These are phyloP conservation scores for Artemisia annua DNA, from an alignment of 129 eudicot genomes.

Conservation along the genomic window DNA sequence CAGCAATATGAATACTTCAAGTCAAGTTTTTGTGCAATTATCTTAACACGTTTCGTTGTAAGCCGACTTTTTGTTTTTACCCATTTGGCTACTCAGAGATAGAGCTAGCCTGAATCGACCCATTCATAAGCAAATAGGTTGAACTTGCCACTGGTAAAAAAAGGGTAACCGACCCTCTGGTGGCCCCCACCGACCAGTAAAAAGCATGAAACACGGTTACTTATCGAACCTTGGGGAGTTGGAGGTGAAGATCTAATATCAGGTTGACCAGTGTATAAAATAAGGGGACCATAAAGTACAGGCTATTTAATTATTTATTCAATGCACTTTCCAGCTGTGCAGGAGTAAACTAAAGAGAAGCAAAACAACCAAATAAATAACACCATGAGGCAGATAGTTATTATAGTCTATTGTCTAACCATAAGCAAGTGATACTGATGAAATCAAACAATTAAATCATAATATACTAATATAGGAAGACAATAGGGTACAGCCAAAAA, in stretches of 20 bases:
- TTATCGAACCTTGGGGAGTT: slow-evolving; percentile 43
- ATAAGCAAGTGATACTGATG: too few relatives aligned
- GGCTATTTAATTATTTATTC: slow-evolving; percentile 66
- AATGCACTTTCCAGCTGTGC: slow-evolving; percentile 86
- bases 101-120: neutral
- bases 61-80: neutral
- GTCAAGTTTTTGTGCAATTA: too few relatives aligned
- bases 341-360: slow-evolving; percentile 66
- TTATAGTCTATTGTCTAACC: too few relatives aligned
- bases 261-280: slow-evolving; percentile 76
- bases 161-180: too few relatives aligned
- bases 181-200: neutral
- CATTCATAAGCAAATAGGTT: neutral
- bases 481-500: neutral
- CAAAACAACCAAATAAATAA: neutral
- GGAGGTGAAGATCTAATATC: slow-evolving; percentile 75
- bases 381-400: too few relatives aligned
- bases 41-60: neutral
- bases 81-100: neutral
- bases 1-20: too few relatives aligned
- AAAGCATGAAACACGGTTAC: slow-evolving; percentile 13
- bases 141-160: neutral
- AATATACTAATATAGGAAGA: neutral
- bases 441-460: too few relatives aligned
- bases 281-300: slow-evolving; percentile 69